A percentile compares a stretch with the other conserved stretches of the same genome.
These are phyloP conservation scores for Linum trigynum DNA, from an alignment of 345 rosid species.

Conservation along the genomic window DNA sequence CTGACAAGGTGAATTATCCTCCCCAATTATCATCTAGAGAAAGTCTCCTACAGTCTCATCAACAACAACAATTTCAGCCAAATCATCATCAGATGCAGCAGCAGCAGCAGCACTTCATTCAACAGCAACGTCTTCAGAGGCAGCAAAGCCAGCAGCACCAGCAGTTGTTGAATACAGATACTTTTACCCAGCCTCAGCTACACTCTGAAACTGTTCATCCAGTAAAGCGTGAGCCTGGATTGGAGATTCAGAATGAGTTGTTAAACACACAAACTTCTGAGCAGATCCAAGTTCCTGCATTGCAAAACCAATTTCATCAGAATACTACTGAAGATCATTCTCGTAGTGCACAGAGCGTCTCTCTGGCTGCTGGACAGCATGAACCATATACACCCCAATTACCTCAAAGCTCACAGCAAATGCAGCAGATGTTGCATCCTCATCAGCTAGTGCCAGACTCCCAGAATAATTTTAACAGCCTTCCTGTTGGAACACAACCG, in stretches of 20 bases:
- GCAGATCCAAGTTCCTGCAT: slow-evolving; percentile 45
- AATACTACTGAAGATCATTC: slow-evolving; percentile 44
- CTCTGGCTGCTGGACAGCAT: slow-evolving; percentile 37
- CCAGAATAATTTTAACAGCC: slow-evolving; percentile 36
- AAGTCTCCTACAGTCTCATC: slow-evolving; percentile 43
- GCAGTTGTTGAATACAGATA: slow-evolving; percentile 35
- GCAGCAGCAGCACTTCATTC: slow-evolving; percentile 54
- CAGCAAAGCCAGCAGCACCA: slow-evolving; percentile 61
- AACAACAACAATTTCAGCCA: slow-evolving; percentile 58
- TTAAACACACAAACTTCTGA: slow-evolving; percentile 51
- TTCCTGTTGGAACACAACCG: slow-evolving; percentile 37
- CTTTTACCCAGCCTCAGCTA: slow-evolving; percentile 49
- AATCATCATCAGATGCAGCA: slow-evolving; percentile 47
- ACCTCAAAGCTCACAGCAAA: slow-evolving; percentile 46
- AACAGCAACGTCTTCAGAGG: slow-evolving; percentile 45
- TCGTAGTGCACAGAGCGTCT: slow-evolving; percentile 27
- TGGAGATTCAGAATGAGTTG: slow-evolving; percentile 39
- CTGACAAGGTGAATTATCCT: slow-evolving; percentile 49
- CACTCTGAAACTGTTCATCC: slow-evolving; percentile 40
- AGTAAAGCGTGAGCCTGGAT: slow-evolving; percentile 59
- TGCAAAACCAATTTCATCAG: slow-evolving; percentile 64
- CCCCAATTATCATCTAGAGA: slow-evolving; percentile 39
- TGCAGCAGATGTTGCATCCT: slow-evolving; percentile 49
- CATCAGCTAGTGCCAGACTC: slow-evolving; percentile 46
- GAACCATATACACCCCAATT: slow-evolving; percentile 30